Evolutionary conservation across 352 stramenopile genomes (phyloP), one percentile per base, ranked within the genome.

Genomic region (Phytophthora capsici): DNA sequence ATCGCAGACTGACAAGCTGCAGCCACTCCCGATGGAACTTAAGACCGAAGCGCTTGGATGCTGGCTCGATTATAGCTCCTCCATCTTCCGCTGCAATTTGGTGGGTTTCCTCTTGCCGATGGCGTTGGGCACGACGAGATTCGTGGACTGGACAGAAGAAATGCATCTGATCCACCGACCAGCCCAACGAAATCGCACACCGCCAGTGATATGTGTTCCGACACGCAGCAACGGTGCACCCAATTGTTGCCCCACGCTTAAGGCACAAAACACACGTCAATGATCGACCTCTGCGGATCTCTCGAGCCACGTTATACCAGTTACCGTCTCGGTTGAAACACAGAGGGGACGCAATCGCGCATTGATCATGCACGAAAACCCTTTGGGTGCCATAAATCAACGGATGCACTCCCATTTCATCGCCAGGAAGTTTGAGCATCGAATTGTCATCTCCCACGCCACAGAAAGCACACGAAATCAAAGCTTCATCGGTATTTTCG

Each of bases 301-400:
- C 88, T 66, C 82, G 90, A 7, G 78, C 75, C 26, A 96, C 76
- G 50, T 96, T 96, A 60, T 93, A 96, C 88, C 88, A 96, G 20
- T 71, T 84, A 1, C 84, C 84, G 14, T 75, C 73, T 38, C 83
- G 75, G 37, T 93, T 90, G 61, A 96, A 96, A 57, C 84, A 93
- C 26, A 93, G 56, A 1, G 88, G 88, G 5, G 88, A 96, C 3
- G 86, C 86, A 45, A 96, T 94, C 12, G 88, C 78, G 40, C 88
- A 96, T 44, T 94, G 88, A 49, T 96, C 88, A 34, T 96, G 88
- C 2, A 96, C 88, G 60, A 96, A 96, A 13, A 94, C 63, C 2
- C 88, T 74, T 68, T 94, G 86, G 0, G 60, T 49, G 2, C 83
- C 86, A 34, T 77, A 85, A 38, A 94, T 83, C 8, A 96, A 63